A percentile compares a stretch with the other conserved stretches of the same genome.
phyloP scores from a whole-genome alignment of 257 asterid genomes.

The Gynochthodes officinalis region DNA sequence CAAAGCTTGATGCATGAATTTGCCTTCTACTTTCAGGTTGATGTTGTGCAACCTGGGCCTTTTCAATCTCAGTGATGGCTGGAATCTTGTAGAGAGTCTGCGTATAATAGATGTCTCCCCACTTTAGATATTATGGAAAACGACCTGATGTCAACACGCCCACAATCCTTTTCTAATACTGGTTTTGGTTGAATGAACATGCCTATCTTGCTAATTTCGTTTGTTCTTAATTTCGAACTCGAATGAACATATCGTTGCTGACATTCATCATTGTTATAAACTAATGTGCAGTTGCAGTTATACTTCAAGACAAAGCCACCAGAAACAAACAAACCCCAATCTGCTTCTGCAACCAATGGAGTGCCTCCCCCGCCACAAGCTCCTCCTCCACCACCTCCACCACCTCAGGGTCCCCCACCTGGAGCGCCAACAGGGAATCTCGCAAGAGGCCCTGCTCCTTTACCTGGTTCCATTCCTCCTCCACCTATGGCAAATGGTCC shows the following conservation, averaged over 20 bases:
- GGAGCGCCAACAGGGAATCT: conserved; percentile 48
- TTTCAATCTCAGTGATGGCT: background rate
- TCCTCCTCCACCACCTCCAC: conserved; percentile 72
- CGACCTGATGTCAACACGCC: background rate
- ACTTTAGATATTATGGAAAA: background rate
- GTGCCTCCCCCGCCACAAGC: conserved; percentile 82
- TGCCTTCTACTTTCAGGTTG: conserved; percentile 1
- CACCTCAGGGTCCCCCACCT: conserved; percentile 67
- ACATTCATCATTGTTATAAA: conserved; percentile 11
- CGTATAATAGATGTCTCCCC: background rate
- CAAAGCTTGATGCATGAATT: background rate
- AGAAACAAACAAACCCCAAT: conserved; percentile 63
- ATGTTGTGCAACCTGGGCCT: background rate
- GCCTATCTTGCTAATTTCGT: background rate
- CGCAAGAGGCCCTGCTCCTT: conserved; percentile 49
- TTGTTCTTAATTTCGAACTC: background rate
- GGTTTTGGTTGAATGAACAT: background rate
- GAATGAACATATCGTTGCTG: background rate
- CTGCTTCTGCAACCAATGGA: conserved; percentile 60
- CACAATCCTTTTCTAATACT: background rate
- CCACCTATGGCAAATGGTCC: conserved; percentile 82
- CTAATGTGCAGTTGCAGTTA: conserved; percentile 54
- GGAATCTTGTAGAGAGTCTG: background rate
- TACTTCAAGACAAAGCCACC: conserved; percentile 85
- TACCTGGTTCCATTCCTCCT: conserved; percentile 49